Conservation (phyloP, 2,329 filamentous ascomycete genomes). For the Xylariaceae sp. region DNA sequence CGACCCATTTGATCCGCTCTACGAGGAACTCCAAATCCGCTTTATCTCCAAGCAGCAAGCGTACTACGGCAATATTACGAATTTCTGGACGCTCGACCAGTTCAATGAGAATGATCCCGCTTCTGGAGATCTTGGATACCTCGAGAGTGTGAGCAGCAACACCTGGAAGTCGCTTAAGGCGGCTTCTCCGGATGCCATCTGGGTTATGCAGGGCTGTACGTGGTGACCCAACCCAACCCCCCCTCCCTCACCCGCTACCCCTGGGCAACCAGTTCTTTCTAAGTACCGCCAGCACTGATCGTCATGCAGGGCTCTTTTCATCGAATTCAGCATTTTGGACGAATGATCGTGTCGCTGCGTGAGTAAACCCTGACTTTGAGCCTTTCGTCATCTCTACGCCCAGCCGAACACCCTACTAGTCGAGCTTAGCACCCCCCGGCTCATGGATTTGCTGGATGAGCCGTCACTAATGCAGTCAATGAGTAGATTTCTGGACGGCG, state of each 20-base stretch:
- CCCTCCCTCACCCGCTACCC: no score
- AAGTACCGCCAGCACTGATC: no score
- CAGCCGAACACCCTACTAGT: no score
- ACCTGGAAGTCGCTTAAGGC: conserved; percentile 19
- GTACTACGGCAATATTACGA: conserved; percentile 18
- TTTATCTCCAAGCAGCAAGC: conserved; percentile 18
- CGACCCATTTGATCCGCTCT: conserved; percentile 19
- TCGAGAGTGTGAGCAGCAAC: conserved; percentile 19
- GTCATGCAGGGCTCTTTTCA: conserved; percentile 14
- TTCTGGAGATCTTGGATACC: conserved; percentile 16
- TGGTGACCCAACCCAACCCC: no score
- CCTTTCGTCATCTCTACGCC: no score
- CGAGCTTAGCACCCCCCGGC: no score
- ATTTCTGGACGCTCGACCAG: conserved; percentile 20
- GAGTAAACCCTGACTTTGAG: background rate
- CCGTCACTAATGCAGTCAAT: no score
- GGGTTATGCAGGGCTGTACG: conserved; percentile 19
- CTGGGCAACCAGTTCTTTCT: no score
- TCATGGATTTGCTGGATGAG: no score
- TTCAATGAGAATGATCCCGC: conserved; percentile 20
- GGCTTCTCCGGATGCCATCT: conserved; percentile 16
- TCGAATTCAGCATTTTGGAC: conserved; percentile 18
- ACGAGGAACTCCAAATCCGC: conserved; percentile 14
- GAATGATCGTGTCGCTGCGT: conserved; percentile 12
- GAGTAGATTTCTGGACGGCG: conserved; percentile 16